Percentiles rank a stretch among this genome's conserved stretches.
phyloP scores from a whole-genome alignment of 148 eudicot genomes.

The Polygonum aviculare region DNA sequence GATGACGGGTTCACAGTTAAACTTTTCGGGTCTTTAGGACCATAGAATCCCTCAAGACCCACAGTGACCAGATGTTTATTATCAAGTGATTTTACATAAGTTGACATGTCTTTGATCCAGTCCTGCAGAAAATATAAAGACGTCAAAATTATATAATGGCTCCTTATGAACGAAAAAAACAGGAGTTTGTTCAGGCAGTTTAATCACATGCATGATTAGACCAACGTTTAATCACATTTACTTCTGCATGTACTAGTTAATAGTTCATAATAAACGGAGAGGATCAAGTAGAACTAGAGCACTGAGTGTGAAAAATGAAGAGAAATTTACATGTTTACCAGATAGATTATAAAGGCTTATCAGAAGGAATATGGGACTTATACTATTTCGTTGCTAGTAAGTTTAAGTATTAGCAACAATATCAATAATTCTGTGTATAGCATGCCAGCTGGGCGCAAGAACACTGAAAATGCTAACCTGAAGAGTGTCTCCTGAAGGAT shows the following conservation, averaged over 20 bases:
- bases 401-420: neutral
- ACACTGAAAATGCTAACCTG: constrained; percentile 44
- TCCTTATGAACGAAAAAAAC: neutral
- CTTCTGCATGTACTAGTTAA: neutral
- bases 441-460: neutral
- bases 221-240: neutral
- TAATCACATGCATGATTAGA: neutral
- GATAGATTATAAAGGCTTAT: neutral
- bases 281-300: neutral
- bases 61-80: constrained; percentile 75
- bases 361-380: neutral
- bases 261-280: neutral
- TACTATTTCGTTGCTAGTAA: neutral
- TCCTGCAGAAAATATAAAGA: constrained; percentile 47
- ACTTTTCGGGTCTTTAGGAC: constrained; percentile 54
- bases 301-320: neutral
- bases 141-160: neutral
- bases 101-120: constrained; percentile 95
- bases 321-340: neutral
- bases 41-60: constrained; percentile 94
- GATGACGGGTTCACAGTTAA: constrained; percentile 58
- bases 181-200: neutral
- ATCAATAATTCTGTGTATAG: neutral
- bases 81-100: constrained; percentile 72
- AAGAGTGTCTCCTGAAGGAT: constrained; percentile 83